Conservation (phyloP, 1,284 basidiomycete species). For the Stygiomarasmius scandens region DNA sequence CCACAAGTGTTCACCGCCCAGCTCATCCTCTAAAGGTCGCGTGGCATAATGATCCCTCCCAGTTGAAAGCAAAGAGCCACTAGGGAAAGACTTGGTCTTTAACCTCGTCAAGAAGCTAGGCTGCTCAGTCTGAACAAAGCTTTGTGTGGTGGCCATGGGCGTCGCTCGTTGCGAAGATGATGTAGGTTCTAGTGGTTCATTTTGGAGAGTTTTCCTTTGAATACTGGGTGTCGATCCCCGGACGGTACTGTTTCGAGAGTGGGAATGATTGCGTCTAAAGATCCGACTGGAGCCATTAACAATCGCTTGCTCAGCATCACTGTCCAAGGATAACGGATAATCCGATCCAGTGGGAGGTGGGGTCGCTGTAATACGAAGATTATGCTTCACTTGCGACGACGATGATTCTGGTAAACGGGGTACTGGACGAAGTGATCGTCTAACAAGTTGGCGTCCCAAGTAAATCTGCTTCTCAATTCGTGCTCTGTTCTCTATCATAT, state of each 20-base stretch:
- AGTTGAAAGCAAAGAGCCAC: constrained; percentile 40
- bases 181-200: constrained; percentile 40
- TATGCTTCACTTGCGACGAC: constrained; percentile 12
- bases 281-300: constrained; percentile 50
- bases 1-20: constrained; percentile 45
- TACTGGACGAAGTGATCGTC: constrained; percentile 45
- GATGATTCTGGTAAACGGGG: constrained; percentile 13
- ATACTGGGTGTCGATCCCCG: constrained; percentile 22
- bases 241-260: constrained; percentile 24
- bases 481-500: constrained; percentile 88
- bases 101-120: constrained; percentile 25
- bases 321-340: constrained; percentile 58
- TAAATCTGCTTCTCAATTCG: constrained; percentile 83
- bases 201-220: constrained; percentile 21
- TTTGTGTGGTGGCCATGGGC: constrained; percentile 10
- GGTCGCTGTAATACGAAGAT: constrained; percentile 20
- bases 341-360: constrained; percentile 45
- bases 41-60: constrained; percentile 32
- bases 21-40: constrained; percentile 32
- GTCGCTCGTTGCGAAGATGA: constrained; percentile 46
- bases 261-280: constrained; percentile 35
- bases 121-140: constrained; percentile 8
- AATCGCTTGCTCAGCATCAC: constrained; percentile 60
- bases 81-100: constrained; percentile 47
- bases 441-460: constrained; percentile 76